Conservation (phyloP, 257 asterid genomes). For the Catharanthus roseus region DNA sequence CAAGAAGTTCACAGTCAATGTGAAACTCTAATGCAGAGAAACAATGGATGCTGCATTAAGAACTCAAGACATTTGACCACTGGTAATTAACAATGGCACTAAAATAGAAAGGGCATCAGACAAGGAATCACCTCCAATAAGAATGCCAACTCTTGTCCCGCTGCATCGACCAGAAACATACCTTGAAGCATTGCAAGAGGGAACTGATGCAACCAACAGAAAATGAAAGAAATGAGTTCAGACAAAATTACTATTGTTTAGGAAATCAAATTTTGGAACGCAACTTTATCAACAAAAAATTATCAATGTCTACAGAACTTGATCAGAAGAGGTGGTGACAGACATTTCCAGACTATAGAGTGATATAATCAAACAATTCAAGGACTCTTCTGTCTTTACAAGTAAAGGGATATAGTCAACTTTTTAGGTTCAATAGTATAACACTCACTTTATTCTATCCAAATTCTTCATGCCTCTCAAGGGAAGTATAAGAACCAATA, state of each 20-base stretch:
- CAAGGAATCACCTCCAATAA: slow-evolving; percentile 56
- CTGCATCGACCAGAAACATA: slow-evolving; percentile 45
- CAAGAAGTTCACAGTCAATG: background rate
- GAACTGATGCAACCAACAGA: slow-evolving; percentile 28
- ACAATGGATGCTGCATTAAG: too few relatives aligned
- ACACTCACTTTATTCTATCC: background rate
- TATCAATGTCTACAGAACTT: background rate
- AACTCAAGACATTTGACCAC: background rate
- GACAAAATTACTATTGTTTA: background rate
- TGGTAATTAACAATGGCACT: background rate
- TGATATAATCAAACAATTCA: background rate
- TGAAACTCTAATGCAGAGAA: background rate
- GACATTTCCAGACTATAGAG: background rate
- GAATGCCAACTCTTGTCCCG: slow-evolving; percentile 41
- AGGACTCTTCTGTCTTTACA: background rate
- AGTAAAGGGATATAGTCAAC: background rate
- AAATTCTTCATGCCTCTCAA: background rate
- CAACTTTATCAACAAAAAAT: background rate
- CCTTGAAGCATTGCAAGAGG: slow-evolving; percentile 33
- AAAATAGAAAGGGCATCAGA: background rate
- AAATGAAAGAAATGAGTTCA: slow-evolving; percentile 15
- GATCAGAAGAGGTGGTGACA: background rate
- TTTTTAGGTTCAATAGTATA: background rate
- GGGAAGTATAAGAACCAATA: background rate
- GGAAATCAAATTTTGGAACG: background rate